phyloP scores from a whole-genome alignment of 2,329 filamentous ascomycete genomes.

The Aspergillus sp. region DNA sequence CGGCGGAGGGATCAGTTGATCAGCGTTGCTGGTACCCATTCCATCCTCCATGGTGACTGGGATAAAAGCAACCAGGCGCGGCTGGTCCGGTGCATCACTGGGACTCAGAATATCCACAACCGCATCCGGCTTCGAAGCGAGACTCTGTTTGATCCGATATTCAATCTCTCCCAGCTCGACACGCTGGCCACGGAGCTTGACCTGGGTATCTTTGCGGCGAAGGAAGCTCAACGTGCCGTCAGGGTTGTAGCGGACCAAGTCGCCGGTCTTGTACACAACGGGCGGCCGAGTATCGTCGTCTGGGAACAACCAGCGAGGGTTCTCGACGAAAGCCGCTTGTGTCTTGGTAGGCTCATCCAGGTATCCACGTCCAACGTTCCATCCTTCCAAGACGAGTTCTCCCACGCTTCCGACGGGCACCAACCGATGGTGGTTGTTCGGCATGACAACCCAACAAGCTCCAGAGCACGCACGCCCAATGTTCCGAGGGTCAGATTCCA shows the following conservation, averaged over 20 bases:
- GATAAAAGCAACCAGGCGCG: slow-evolving; percentile 48
- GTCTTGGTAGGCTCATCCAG: slow-evolving; percentile 8
- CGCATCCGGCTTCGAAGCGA: slow-evolving; percentile 45
- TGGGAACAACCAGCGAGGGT: slow-evolving; percentile 5
- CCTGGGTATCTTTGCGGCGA: slow-evolving; percentile 29
- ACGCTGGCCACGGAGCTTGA: slow-evolving; percentile 31
- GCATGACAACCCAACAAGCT: slow-evolving; percentile 26
- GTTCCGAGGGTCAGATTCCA: slow-evolving; percentile 2
- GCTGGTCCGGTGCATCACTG: slow-evolving; percentile 38
- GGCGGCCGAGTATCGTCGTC: slow-evolving; percentile 4
- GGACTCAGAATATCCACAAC: slow-evolving; percentile 50
- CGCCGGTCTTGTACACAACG: slow-evolving; percentile 23
- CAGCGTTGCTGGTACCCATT: background rate
- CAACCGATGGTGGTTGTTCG: slow-evolving; percentile 23
- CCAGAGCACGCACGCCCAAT: slow-evolving; percentile 15
- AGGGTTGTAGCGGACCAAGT: slow-evolving; percentile 19
- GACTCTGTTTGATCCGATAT: slow-evolving; percentile 13
- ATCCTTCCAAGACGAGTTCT: slow-evolving; percentile 29
- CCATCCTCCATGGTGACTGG: background rate
- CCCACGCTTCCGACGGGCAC: slow-evolving; percentile 14
- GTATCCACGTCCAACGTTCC: slow-evolving; percentile 7
- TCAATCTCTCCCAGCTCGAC: slow-evolving; percentile 32
- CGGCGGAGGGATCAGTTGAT: slow-evolving; percentile 7
- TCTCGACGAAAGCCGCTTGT: slow-evolving; percentile 3
- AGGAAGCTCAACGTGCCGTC: slow-evolving; percentile 18